Evolutionary conservation across 2,329 filamentous ascomycete genomes (phyloP).

Genomic region (Venturia pyrina): DNA sequence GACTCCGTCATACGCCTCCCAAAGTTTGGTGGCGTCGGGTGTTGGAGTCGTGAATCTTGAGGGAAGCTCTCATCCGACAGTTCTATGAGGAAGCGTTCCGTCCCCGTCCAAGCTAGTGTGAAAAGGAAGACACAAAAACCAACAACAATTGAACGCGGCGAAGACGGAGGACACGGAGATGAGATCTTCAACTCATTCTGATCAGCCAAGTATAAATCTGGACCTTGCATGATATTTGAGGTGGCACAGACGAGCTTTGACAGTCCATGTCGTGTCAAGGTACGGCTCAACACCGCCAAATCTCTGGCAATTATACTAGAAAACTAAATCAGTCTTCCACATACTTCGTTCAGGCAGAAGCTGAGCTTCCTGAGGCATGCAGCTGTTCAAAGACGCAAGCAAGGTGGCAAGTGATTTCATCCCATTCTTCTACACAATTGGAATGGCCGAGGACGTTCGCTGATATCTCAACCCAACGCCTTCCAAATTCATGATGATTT

Average conservation of each 20-base stretch:
- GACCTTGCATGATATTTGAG: background rate
- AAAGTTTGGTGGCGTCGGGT: background rate
- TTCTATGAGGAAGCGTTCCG: background rate
- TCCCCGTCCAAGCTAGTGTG: background rate
- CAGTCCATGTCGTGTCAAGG: too few species aligned
- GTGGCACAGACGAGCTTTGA: too few species aligned
- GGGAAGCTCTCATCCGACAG: background rate
- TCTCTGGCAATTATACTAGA: too few species aligned
- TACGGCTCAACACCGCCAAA: too few species aligned
- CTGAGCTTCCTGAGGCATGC: background rate
- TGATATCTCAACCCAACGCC: background rate
- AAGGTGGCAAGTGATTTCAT: background rate
- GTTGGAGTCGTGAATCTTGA: background rate
- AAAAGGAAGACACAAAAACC: background rate
- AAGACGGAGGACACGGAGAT: background rate
- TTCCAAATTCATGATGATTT: constrained; percentile 1
- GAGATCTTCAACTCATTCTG: background rate
- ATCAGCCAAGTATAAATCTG: background rate
- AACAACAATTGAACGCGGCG: background rate
- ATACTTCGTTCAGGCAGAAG: too few species aligned
- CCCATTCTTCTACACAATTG: background rate
- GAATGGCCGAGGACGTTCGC: background rate
- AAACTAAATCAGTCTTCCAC: too few species aligned
- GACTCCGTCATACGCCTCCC: background rate
- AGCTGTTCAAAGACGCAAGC: background rate